Percentiles rank a stretch among this genome's conserved stretches.
These are phyloP conservation scores for Trichosporon asahii DNA, from an alignment of 1,284 basidiomycete species.

Conservation along the genomic window DNA sequence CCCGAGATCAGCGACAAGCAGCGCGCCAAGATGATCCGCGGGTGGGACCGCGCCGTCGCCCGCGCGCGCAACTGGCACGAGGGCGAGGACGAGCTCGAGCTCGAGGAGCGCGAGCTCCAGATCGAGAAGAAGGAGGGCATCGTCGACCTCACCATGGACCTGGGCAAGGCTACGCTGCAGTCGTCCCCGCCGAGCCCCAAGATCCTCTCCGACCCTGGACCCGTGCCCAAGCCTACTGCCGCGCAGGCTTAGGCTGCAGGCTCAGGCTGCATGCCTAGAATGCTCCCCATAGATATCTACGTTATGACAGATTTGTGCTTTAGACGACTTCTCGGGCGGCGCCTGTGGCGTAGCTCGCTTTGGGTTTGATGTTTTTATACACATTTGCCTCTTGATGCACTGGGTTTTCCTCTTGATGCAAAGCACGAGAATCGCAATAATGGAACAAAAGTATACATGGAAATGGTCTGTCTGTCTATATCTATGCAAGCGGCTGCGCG, in stretches of 20 bases:
- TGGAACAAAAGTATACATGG: neutral
- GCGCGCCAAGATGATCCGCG: conserved; percentile 63
- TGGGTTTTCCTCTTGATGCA: neutral
- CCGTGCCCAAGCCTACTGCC: neutral
- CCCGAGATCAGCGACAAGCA: conserved; percentile 60
- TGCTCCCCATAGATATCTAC: neutral
- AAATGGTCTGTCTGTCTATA: neutral
- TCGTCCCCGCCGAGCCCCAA: neutral
- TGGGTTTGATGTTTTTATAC: too few relatives aligned
- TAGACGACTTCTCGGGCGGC: too few relatives aligned
- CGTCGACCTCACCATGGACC: conserved; percentile 8
- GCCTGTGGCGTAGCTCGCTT: too few relatives aligned
- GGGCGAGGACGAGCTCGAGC: conserved; percentile 20
- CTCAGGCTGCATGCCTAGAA: too few relatives aligned
- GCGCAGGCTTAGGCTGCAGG: neutral
- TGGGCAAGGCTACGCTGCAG: neutral
- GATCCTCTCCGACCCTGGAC: neutral
- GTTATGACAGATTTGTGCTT: neutral
- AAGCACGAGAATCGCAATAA: neutral
- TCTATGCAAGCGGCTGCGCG: conserved; percentile 37
- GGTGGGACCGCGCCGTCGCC: conserved; percentile 82
- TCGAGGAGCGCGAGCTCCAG: conserved; percentile 25
- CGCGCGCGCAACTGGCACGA: conserved; percentile 68
- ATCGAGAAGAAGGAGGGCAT: conserved; percentile 22
- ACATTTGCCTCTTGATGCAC: neutral